These are phyloP conservation scores for Allantophomopsis lycopodina DNA, from an alignment of 2,329 filamentous ascomycete genomes.

Conservation along the genomic window DNA sequence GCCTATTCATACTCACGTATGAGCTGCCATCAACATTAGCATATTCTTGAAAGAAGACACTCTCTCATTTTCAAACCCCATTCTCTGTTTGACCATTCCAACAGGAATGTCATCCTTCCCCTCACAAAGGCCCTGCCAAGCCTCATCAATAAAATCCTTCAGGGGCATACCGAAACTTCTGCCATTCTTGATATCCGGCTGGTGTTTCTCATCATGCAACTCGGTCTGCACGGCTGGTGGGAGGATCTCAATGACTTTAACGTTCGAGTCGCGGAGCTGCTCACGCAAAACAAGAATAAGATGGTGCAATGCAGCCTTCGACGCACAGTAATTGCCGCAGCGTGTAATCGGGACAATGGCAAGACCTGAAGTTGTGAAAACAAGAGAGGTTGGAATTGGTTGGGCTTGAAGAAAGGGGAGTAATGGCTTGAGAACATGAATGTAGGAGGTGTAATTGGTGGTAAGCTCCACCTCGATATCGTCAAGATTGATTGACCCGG, in stretches of 20 bases:
- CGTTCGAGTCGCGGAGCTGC: conserved; percentile 20
- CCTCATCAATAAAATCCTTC: conserved; percentile 24
- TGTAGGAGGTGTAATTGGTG: conserved; percentile 26
- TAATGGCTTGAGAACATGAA: conserved; percentile 22
- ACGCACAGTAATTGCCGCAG: conserved; percentile 23
- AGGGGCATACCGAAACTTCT: conserved; percentile 33
- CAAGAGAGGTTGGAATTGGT: conserved; percentile 3
- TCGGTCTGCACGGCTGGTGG: conserved; percentile 24
- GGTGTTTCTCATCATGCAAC: conserved; percentile 24
- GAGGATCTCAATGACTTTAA: conserved; percentile 28
- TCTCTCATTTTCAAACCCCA: conserved; percentile 1
- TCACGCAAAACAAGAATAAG: conserved; percentile 27
- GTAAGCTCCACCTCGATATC: conserved; percentile 23
- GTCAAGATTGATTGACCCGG: conserved; percentile 24
- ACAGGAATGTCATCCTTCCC: conserved; percentile 10
- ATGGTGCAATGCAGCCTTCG: conserved; percentile 28
- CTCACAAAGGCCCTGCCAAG: conserved; percentile 7
- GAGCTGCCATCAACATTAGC: too few species aligned
- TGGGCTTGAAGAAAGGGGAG: conserved; percentile 16
- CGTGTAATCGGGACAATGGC: conserved; percentile 8
- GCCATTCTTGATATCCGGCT: conserved; percentile 25
- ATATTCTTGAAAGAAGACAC: too few species aligned
- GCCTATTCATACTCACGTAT: too few species aligned
- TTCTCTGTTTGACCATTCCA: conserved; percentile 3
- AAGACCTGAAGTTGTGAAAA: conserved; percentile 9